These are phyloP conservation scores for Collybia mongolica DNA, from an alignment of 768 basidiomycete genomes.

Conservation along the genomic window DNA sequence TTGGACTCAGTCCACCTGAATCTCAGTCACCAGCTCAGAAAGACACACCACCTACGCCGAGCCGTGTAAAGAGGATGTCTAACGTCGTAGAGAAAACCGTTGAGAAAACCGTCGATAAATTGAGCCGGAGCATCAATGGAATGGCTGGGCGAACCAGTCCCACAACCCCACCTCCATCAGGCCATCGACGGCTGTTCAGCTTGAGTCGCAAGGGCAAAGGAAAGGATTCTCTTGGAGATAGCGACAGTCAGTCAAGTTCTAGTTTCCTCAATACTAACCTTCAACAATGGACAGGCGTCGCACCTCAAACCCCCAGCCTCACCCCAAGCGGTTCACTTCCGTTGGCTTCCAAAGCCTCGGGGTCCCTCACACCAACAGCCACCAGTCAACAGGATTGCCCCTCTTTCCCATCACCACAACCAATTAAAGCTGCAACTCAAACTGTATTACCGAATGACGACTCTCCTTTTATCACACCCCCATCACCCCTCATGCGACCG, in stretches of 20 bases:
- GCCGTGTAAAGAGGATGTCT: conserved; percentile 53
- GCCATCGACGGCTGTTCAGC: conserved; percentile 54
- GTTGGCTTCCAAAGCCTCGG: conserved; percentile 20
- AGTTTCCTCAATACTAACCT: neutral
- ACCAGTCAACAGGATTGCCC: conserved; percentile 49
- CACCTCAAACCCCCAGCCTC: conserved; percentile 22
- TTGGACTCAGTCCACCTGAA: conserved; percentile 23
- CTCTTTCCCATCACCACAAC: conserved; percentile 17
- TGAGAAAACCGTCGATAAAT: conserved; percentile 61
- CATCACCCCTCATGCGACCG: conserved; percentile 59
- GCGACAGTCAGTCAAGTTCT: conserved; percentile 21
- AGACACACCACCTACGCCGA: conserved; percentile 30
- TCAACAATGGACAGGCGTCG: neutral
- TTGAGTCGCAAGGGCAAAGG: conserved; percentile 51
- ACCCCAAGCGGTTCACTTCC: conserved; percentile 32
- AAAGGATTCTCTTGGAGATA: conserved; percentile 37
- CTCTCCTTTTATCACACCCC: conserved; percentile 68
- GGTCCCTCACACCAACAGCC: conserved; percentile 10
- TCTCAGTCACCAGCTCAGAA: conserved; percentile 23
- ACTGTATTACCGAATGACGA: conserved; percentile 27
- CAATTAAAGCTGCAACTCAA: conserved; percentile 2
- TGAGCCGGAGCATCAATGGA: conserved; percentile 56
- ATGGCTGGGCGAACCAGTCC: conserved; percentile 30
- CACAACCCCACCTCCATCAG: conserved; percentile 28
- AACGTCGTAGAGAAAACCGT: conserved; percentile 43